phyloP scores from a whole-genome alignment of 345 rosid genomes.

The Bruguiera gymnorhiza region DNA sequence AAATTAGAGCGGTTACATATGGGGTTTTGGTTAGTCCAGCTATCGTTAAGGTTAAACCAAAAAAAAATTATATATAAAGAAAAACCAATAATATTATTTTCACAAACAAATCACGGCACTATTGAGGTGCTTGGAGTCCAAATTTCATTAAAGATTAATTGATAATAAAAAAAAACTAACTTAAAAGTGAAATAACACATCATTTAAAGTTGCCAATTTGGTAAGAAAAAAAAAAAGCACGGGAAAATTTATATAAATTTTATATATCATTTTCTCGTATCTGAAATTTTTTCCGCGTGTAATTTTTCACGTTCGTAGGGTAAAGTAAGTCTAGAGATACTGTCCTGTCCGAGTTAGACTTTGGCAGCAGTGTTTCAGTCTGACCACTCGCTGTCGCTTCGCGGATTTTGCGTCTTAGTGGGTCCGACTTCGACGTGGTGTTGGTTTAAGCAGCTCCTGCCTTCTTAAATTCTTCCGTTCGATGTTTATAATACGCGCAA shows the following conservation, averaged over 20 bases:
- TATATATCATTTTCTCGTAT: too few species aligned
- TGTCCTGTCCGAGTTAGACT: not conserved
- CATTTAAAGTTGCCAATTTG: too few species aligned
- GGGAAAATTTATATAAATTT: too few species aligned
- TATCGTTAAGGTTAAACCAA: conserved; percentile 5
- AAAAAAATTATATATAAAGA: not conserved
- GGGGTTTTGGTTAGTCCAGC: not conserved
- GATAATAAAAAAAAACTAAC: too few species aligned
- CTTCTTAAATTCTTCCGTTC: not conserved
- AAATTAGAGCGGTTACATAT: too few species aligned
- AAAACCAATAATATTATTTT: not conserved
- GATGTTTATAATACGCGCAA: not conserved
- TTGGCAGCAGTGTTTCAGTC: conserved; percentile 1
- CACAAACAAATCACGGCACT: too few species aligned
- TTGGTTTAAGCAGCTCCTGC: too few species aligned
- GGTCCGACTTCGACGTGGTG: not conserved
- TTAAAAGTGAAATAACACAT: not conserved
- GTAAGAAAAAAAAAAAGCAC: too few species aligned
- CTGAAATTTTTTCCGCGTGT: not conserved
- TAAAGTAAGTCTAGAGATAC: not conserved
- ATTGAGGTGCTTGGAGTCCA: too few species aligned
- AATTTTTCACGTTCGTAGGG: not conserved
- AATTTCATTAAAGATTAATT: too few species aligned
- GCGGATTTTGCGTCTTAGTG: not conserved
- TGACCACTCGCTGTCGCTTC: conserved; percentile 9